Evolutionary conservation across 371 early-diverging fungal species (phyloP).

Genomic region (Dichotomocladium elegans): DNA sequence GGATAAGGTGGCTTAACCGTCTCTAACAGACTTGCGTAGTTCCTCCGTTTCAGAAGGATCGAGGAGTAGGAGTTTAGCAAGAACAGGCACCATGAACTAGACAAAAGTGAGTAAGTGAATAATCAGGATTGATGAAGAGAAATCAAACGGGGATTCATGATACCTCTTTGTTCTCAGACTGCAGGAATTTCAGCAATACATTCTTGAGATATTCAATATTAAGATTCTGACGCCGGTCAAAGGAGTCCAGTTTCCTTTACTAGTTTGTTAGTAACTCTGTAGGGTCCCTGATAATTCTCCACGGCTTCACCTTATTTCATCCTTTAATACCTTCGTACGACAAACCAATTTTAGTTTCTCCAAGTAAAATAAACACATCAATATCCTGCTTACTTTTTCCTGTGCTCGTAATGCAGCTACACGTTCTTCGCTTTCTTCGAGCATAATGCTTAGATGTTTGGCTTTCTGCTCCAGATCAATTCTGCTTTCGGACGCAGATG

Average conservation of each 20-base stretch:
- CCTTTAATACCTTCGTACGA: slow-evolving; percentile 27
- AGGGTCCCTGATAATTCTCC: neutral
- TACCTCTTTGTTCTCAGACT: slow-evolving; percentile 54
- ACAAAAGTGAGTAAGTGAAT: neutral
- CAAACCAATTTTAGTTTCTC: neutral
- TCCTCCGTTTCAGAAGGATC: slow-evolving; percentile 35
- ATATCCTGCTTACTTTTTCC: slow-evolving; percentile 44
- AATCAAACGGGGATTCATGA: neutral
- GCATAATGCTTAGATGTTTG: slow-evolving; percentile 48
- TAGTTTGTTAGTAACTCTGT: neutral
- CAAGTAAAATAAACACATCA: neutral
- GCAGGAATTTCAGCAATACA: slow-evolving; percentile 57
- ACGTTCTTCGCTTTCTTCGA: slow-evolving; percentile 58
- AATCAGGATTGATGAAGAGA: neutral
- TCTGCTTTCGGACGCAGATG: slow-evolving; percentile 16
- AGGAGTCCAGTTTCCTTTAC: slow-evolving; percentile 52
- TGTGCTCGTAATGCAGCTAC: slow-evolving; percentile 49
- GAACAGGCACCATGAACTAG: slow-evolving; percentile 43
- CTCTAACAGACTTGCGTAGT: slow-evolving; percentile 10
- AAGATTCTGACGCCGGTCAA: slow-evolving; percentile 60
- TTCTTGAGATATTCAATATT: slow-evolving; percentile 65
- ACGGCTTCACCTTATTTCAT: slow-evolving; percentile 33
- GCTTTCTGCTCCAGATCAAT: slow-evolving; percentile 38
- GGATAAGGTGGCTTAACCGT: no score
- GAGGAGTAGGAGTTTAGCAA: slow-evolving; percentile 39